Evolutionary conservation across 176 grass and related monocot genomes (phyloP), one percentile per base, ranked within the genome.

Genomic region (Hyparrhenia diplandra): DNA sequence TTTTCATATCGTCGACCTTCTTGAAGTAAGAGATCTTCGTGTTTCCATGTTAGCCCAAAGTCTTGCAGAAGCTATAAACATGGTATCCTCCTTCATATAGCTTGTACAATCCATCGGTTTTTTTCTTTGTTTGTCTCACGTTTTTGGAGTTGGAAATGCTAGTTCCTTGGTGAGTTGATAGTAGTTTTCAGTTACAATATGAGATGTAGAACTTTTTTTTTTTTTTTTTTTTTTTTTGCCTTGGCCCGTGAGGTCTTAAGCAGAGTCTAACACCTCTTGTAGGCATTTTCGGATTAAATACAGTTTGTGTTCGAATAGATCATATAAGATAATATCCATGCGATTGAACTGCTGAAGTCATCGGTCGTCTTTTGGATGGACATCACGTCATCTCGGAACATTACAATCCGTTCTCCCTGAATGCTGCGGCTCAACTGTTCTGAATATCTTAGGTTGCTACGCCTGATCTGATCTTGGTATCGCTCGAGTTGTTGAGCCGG

Each of bases 1-100:
- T 95, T 60, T 99, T 94, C 85, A 80, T 95, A 78, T 89, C 88
- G 40, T 99, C 92, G 7, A 85, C 90, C 76, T 95, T 91, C 61
- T 75, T 95, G 75, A 99, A 93, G 90, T 99, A 91, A 84, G 64
- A 75, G n/a, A n/a, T 73, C 47, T 67, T 49, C 6, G 25, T 46
- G 8, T 79, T 69, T 67, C 70, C 29, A 57, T 81, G 69, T 76
- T 84, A 78, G 73, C n/a, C n/a, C n/a, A n/a, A 32, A 32, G 31
- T 32, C 31, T 34, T 57, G 71, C 80, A 46, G 62, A 76, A 74
- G 54, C 75, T 71, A 74, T 83, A 63, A 78, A 32, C 64, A 80
- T 75, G 43, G 47, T 72, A 61, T 83, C 80, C 62, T 75, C 20
- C 70, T 89, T 87, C 40, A 32, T 29, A 71, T 81, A 79, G 74